phyloP scores from a whole-genome alignment of 176 grass and related monocot genomes.

The Aegilops longissima region DNA sequence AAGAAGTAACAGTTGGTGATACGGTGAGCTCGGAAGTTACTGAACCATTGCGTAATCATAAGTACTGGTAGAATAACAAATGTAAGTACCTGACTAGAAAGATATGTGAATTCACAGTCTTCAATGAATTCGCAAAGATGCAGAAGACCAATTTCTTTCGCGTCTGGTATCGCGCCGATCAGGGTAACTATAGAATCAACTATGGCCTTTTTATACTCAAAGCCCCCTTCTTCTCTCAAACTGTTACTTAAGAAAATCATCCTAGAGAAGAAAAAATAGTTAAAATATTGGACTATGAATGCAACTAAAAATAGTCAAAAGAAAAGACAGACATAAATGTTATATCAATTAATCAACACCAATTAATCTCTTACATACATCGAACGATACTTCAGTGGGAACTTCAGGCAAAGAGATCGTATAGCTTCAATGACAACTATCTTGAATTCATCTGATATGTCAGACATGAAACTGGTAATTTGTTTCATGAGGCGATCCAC shows the following conservation, averaged over 20 bases:
- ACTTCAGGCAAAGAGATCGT: slow-evolving; percentile 89
- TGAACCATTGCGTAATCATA: slow-evolving; percentile 10
- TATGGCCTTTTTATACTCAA: slow-evolving; percentile 98
- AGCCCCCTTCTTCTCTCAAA: slow-evolving; percentile 97
- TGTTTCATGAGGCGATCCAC: slow-evolving; percentile 96
- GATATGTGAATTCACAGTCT: slow-evolving; percentile 98
- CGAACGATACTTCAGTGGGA: slow-evolving; percentile 94
- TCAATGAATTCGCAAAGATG: slow-evolving; percentile 99
- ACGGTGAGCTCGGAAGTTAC: neutral
- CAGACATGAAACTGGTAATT: slow-evolving; percentile 94
- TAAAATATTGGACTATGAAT: neutral
- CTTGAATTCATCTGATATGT: slow-evolving; percentile 99
- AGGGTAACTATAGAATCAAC: slow-evolving; percentile 92
- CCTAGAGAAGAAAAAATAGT: slow-evolving; percentile 50
- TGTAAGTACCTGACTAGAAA: slow-evolving; percentile 79
- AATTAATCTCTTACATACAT: slow-evolving; percentile 56
- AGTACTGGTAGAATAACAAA: slow-evolving; percentile 10
- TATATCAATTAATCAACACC: neutral
- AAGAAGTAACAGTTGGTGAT: neutral
- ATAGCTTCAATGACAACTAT: slow-evolving; percentile 98
- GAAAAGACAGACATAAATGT: neutral
- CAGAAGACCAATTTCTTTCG: slow-evolving; percentile 90
- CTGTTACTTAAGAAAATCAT: slow-evolving; percentile 95
- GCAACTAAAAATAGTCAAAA: neutral
- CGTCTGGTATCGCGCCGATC: slow-evolving; percentile 91